Evolutionary conservation across 129 eudicot genomes (phyloP).

Genomic region (Lactuca sativa): DNA sequence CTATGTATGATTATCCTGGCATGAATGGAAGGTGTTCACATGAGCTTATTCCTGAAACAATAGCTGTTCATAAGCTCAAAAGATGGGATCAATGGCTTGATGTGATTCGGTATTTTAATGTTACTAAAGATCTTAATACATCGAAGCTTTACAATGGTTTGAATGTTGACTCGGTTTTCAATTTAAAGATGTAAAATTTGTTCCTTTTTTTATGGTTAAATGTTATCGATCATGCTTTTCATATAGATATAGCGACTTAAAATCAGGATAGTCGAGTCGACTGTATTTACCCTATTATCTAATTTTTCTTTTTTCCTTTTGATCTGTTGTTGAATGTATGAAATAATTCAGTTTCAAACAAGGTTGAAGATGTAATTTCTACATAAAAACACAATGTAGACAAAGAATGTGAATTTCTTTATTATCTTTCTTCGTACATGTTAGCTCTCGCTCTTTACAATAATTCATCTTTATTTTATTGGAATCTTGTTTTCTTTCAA

Average conservation of each 20-base stretch:
- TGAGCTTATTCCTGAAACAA: constrained; percentile 58
- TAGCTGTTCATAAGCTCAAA: constrained; percentile 73
- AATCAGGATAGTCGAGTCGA: too few relatives aligned
- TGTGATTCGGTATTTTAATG: constrained; percentile 59
- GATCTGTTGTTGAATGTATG: neutral
- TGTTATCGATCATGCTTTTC: neutral
- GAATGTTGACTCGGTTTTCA: constrained; percentile 9
- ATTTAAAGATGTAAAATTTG: neutral
- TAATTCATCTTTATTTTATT: constrained; percentile 3
- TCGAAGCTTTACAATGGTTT: constrained; percentile 38
- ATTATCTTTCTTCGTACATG: constrained; percentile 24
- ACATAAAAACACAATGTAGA: constrained; percentile 13
- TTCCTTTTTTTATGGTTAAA: neutral
- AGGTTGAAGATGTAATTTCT: constrained; percentile 15
- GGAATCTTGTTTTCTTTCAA: neutral
- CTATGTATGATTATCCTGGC: constrained; percentile 82
- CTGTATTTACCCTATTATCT: too few relatives aligned
- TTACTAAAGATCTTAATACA: constrained; percentile 45
- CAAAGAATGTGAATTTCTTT: constrained; percentile 25
- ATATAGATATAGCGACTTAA: too few relatives aligned
- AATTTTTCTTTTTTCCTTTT: too few relatives aligned
- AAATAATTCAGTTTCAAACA: neutral
- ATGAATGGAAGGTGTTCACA: constrained; percentile 77
- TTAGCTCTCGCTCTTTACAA: constrained; percentile 14
- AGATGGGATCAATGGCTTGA: constrained; percentile 78